Evolutionary conservation across 345 rosid genomes (phyloP).

Genomic region (Lumnitzera littorea): DNA sequence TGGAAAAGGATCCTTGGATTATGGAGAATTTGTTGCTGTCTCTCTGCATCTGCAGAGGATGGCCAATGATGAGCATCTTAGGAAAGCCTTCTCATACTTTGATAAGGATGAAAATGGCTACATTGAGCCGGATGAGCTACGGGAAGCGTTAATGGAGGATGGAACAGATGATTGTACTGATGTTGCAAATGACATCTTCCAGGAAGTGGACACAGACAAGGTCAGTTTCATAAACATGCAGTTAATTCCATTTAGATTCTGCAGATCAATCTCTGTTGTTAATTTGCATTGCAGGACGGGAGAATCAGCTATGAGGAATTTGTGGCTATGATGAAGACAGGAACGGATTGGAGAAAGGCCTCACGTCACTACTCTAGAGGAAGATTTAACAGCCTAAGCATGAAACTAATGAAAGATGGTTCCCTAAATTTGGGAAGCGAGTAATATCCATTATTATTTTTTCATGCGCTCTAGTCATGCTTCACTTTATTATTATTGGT

Average conservation of each 20-base stretch:
- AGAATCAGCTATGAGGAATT: conserved; percentile 94
- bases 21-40: conserved; percentile 87
- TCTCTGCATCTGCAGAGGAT: conserved; percentile 88
- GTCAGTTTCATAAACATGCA: conserved; percentile 20
- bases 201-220: conserved; percentile 99
- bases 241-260: background rate
- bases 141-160: conserved; percentile 86
- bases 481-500: too few relatives aligned
- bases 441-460: conserved; percentile 11
- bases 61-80: conserved; percentile 97
- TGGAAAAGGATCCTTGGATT: conserved; percentile 87
- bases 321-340: conserved; percentile 98
- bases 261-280: conserved; percentile 8
- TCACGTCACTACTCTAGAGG: conserved; percentile 99
- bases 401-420: conserved; percentile 95
- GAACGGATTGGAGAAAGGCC: conserved; percentile 99
- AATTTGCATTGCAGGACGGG: conserved; percentile 64
- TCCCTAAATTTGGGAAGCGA: conserved; percentile 81
- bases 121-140: conserved; percentile 89
- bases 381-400: conserved; percentile 95
- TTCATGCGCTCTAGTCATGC: too few relatives aligned
- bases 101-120: conserved; percentile 91
- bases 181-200: conserved; percentile 97
- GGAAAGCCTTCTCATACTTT: conserved; percentile 90
- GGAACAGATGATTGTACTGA: conserved; percentile 87